Base-by-base conservation (phyloP, 768 basidiomycete genomes). In the Termitomyces sp. region DNA sequence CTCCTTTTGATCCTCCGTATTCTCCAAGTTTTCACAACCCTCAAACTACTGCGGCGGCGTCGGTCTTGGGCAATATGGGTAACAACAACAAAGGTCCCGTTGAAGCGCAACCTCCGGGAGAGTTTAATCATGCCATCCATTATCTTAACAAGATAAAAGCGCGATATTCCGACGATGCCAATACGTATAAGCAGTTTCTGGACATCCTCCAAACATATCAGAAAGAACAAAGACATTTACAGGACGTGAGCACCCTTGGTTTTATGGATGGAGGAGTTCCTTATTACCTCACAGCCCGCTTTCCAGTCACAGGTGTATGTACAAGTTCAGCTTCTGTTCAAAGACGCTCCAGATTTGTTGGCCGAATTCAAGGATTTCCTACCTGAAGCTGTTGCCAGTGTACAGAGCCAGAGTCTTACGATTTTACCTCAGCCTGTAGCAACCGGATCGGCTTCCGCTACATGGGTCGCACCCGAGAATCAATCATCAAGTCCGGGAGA, bases 61-160 rank as follows among this genome's bases (percentile, higher is more conserved):
- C 86, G 18, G 80, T 89, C 59, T 78, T 91, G 22, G 84, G 85
- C 31, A 83, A 81, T 51, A 76, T 88, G 62, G 81, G 76, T 64
- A 77, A 77, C 61, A 80, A 76, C 64, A 76, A 78, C 61, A 78
- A 76, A 66, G 76, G 77, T 44, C 70, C 76, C 16, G 73, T 78
- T 41, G 84, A 85, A 63, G 74, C 76, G 61, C 82, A 81, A 55
- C 78, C 82, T 13, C 70, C 79, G 12, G 82, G 79, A 60, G 88
- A 98, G 68, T 97, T 94, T 76, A 88, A 90, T 71, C 89, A 96
- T 67, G 97, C 97, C 15, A 98, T 98, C 62, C 87, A 93, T 66
- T 99, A 95, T 71, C 87, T 99, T 66, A 98, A 97, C 82, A 96
- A 95, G 78, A 98, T 99, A 78, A 98, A 98, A 75, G 87, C 86